Conservation (phyloP, 257 asterid species). For the Solanum rostratum region DNA sequence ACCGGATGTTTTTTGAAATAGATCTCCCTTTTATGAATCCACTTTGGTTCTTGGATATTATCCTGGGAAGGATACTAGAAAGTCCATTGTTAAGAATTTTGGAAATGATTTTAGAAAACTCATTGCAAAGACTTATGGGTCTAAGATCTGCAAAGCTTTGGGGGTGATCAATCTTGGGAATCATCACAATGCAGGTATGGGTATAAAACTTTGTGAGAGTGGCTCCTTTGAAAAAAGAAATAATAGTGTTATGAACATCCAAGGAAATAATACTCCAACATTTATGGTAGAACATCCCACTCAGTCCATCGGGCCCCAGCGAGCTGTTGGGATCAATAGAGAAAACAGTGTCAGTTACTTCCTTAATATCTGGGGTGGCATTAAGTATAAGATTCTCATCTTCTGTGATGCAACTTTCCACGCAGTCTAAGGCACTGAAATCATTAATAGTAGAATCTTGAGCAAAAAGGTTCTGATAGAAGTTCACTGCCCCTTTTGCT, state of each 20-base stretch:
- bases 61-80: neutral
- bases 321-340: neutral
- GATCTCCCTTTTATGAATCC: neutral
- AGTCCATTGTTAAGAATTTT: neutral
- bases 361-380: neutral
- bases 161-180: neutral
- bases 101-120: neutral
- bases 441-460: neutral
- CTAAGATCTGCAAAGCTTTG: neutral
- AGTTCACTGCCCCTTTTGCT: neutral
- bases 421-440: neutral
- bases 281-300: neutral
- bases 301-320: neutral
- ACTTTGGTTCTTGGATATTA: neutral
- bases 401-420: too few species aligned
- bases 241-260: neutral
- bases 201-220: neutral
- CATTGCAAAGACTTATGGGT: neutral
- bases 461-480: neutral
- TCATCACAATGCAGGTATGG: neutral
- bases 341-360: neutral
- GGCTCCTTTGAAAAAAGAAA: neutral
- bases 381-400: too few species aligned
- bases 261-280: neutral
- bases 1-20: neutral